Percentiles rank a stretch among this genome's conserved stretches.
Conservation (phyloP, 2,329 filamentous ascomycete genomes). For the Neonectria sp. region DNA sequence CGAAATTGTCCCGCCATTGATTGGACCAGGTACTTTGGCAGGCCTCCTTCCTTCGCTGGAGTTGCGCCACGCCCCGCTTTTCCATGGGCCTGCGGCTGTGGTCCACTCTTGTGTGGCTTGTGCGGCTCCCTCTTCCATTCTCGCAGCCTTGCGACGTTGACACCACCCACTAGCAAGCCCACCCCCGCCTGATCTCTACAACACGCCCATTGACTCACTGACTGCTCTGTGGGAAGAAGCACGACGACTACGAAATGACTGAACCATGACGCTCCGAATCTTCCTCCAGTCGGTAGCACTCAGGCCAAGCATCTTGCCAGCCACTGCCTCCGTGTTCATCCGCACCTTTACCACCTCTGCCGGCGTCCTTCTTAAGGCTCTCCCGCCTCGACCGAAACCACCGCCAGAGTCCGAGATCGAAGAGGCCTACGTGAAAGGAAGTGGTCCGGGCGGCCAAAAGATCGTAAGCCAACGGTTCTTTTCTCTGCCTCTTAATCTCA, state of each 20-base stretch:
- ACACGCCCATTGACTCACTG: background rate
- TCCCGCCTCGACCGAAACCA: slow-evolving; percentile 82
- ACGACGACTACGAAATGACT: slow-evolving; percentile 1
- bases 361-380: slow-evolving; percentile 61
- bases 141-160: slow-evolving; percentile 23
- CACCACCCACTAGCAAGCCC: background rate
- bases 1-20: slow-evolving; percentile 29
- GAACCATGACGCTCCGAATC: slow-evolving; percentile 23
- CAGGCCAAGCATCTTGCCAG: slow-evolving; percentile 1
- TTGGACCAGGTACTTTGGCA: slow-evolving; percentile 17
- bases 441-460: slow-evolving; percentile 94
- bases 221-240: background rate
- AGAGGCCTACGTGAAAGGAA: slow-evolving; percentile 90
- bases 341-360: slow-evolving; percentile 52
- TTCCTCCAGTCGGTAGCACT: slow-evolving; percentile 29
- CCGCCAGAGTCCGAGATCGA: slow-evolving; percentile 85
- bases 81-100: slow-evolving; percentile 14
- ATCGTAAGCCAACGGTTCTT: slow-evolving; percentile 71
- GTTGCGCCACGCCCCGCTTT: slow-evolving; percentile 18
- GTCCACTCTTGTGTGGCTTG: slow-evolving; percentile 29
- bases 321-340: slow-evolving; percentile 18
- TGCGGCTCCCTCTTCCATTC: slow-evolving; percentile 6
- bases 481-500: background rate
- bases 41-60: slow-evolving; percentile 1
- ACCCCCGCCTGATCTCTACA: background rate